phyloP scores from a whole-genome alignment of 352 stramenopile genomes.

The Phytopythium cucurbitacearum region DNA sequence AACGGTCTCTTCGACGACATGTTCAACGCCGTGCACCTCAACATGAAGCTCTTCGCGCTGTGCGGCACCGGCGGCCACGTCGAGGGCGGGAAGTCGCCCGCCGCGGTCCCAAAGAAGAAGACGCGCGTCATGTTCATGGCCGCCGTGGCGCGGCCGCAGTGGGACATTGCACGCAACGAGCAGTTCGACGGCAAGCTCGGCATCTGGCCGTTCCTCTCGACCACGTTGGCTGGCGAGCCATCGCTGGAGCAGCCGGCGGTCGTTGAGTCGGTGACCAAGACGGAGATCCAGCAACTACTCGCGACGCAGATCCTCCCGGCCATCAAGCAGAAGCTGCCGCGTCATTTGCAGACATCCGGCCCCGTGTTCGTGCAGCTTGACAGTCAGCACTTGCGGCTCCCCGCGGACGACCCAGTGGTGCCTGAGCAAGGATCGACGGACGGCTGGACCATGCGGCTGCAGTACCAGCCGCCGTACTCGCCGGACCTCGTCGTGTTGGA shows the following conservation, averaged over 20 bases:
- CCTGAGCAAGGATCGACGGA: constrained; percentile 17
- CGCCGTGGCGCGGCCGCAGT: constrained; percentile 36
- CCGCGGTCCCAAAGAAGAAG: constrained; percentile 13
- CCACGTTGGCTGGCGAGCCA: constrained; percentile 8
- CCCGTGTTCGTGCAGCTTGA: constrained; percentile 32
- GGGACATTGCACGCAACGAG: constrained; percentile 19
- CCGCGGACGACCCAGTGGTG: constrained; percentile 25
- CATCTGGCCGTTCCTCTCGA: constrained; percentile 20
- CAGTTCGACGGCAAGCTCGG: constrained; percentile 44
- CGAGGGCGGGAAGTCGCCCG: constrained; percentile 6
- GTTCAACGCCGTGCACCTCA: constrained; percentile 37
- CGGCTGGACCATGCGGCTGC: constrained; percentile 32
- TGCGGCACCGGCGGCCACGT: constrained; percentile 1
- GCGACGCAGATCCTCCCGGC: constrained; percentile 25
- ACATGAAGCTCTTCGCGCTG: constrained; percentile 33
- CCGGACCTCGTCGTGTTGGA: constrained; percentile 32
- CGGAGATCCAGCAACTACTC: constrained; percentile 32
- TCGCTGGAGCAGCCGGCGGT: constrained; percentile 8
- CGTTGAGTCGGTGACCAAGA: constrained; percentile 22
- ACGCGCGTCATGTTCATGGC: constrained; percentile 35
- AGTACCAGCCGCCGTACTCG: constrained; percentile 36
- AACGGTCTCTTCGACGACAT: constrained; percentile 38
- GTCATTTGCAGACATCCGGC: constrained; percentile 7
- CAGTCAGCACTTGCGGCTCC: constrained; percentile 32
- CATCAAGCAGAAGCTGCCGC: constrained; percentile 31